phyloP scores from a whole-genome alignment of 257 asterid species.

The Penstemon barbatus region DNA sequence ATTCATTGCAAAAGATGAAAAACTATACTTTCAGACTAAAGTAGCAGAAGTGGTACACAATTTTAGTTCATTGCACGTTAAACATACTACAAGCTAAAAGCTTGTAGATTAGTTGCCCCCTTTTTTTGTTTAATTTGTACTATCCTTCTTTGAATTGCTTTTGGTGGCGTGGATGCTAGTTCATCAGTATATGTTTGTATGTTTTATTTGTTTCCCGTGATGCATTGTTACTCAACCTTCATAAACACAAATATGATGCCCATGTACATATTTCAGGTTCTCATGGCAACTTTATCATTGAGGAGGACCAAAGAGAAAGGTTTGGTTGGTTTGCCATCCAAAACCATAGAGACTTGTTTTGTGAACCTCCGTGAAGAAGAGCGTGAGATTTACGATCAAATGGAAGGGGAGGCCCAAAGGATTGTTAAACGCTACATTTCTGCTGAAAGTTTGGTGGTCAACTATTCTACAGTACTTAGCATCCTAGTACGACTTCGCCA shows the following conservation, averaged over 20 bases:
- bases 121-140: neutral
- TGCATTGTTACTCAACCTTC: neutral
- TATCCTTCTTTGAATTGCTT: neutral
- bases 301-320: slow-evolving; percentile 61
- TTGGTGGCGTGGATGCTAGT: slow-evolving; percentile 1
- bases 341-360: slow-evolving; percentile 45
- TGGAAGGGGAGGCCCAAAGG: slow-evolving; percentile 55
- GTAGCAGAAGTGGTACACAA: neutral
- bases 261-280: slow-evolving; percentile 36
- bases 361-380: slow-evolving; percentile 57
- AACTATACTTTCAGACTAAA: neutral
- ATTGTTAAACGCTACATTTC: slow-evolving; percentile 38
- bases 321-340: slow-evolving; percentile 48
- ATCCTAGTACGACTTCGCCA: slow-evolving; percentile 62
- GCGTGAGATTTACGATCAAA: slow-evolving; percentile 53
- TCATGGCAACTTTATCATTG: slow-evolving; percentile 58
- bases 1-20: neutral
- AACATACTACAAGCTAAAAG: neutral
- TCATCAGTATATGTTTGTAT: neutral
- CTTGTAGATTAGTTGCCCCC: neutral
- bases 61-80: neutral
- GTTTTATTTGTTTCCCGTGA: neutral
- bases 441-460: slow-evolving; percentile 28
- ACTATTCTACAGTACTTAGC: slow-evolving; percentile 52
- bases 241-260: neutral